Conservation (phyloP, 139 green algal species). For the Gonium pectorale region DNA sequence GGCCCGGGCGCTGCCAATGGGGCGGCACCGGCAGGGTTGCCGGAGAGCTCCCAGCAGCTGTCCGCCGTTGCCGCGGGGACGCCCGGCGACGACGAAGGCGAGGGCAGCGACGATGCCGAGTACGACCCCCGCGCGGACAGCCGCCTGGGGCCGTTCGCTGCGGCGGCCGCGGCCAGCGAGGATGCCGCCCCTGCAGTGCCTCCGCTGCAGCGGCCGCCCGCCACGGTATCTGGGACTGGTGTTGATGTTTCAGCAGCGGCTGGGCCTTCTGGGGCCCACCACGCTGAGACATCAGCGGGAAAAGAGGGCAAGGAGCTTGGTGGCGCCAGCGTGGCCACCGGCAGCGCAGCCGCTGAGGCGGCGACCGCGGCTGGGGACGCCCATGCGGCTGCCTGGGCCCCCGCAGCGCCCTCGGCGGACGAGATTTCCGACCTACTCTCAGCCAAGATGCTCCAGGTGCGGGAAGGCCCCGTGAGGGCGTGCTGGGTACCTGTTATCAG, state of each 20-base stretch:
- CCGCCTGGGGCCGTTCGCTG: constrained; percentile 21
- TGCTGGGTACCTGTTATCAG: not conserved
- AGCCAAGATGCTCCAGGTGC: constrained; percentile 37
- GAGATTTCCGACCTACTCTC: constrained; percentile 15
- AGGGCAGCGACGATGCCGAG: not conserved
- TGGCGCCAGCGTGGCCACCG: not conserved
- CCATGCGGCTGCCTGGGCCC: not conserved
- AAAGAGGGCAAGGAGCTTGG: not conserved
- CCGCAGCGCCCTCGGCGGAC: not conserved
- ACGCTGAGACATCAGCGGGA: not conserved
- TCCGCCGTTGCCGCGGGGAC: not conserved
- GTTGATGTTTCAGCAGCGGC: too few species aligned
- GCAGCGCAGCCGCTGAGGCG: not conserved
- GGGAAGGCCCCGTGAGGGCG: not conserved
- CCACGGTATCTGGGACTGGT: too few species aligned
- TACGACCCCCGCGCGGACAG: constrained; percentile 9
- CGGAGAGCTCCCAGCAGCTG: not conserved
- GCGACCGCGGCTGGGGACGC: not conserved
- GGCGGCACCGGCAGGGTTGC: too few species aligned
- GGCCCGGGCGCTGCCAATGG: not conserved
- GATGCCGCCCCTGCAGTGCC: not conserved
- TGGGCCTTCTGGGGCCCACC: not conserved
- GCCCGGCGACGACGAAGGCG: not conserved
- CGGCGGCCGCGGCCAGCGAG: not conserved
- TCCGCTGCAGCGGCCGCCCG: not conserved